phyloP scores from a whole-genome alignment of 768 basidiomycete genomes.

The Piloderma croceum region DNA sequence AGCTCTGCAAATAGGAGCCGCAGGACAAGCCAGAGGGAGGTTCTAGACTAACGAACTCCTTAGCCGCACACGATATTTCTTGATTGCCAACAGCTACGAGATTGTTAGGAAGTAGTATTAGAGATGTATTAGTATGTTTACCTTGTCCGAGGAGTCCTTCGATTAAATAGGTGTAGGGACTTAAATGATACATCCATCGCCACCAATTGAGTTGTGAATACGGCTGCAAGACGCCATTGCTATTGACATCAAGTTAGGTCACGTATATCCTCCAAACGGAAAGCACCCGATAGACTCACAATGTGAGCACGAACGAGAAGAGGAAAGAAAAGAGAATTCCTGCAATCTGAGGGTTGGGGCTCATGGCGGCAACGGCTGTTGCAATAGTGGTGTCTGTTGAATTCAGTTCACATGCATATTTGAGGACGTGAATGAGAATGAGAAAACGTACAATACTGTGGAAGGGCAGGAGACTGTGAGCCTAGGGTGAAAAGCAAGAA shows the following conservation, averaged over 20 bases:
- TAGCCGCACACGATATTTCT: constrained; percentile 16
- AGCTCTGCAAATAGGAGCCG: constrained; percentile 42
- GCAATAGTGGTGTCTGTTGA: constrained; percentile 39
- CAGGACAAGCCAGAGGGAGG: constrained; percentile 55
- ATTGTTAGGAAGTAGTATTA: no score
- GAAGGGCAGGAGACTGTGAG: no score
- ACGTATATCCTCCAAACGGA: no score
- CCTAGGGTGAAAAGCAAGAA: background rate
- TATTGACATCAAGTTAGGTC: constrained; percentile 9
- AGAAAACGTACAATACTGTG: background rate
- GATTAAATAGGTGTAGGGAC: constrained; percentile 33
- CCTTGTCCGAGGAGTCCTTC: constrained; percentile 22
- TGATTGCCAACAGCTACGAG: background rate
- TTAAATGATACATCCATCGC: constrained; percentile 32
- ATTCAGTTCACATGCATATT: no score
- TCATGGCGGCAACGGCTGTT: constrained; percentile 36
- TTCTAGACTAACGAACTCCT: constrained; percentile 38
- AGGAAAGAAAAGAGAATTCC: constrained; percentile 32
- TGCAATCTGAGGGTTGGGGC: constrained; percentile 37
- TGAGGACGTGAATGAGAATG: constrained; percentile 29
- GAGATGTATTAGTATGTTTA: no score
- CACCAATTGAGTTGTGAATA: constrained; percentile 39
- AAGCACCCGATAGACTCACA: no score
- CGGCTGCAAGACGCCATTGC: constrained; percentile 45
- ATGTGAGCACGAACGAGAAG: constrained; percentile 37